Percentiles rank a stretch among this genome's conserved stretches.
Evolutionary conservation across 2,329 filamentous ascomycete genomes (phyloP).

Genomic region (Eutypella sp.): DNA sequence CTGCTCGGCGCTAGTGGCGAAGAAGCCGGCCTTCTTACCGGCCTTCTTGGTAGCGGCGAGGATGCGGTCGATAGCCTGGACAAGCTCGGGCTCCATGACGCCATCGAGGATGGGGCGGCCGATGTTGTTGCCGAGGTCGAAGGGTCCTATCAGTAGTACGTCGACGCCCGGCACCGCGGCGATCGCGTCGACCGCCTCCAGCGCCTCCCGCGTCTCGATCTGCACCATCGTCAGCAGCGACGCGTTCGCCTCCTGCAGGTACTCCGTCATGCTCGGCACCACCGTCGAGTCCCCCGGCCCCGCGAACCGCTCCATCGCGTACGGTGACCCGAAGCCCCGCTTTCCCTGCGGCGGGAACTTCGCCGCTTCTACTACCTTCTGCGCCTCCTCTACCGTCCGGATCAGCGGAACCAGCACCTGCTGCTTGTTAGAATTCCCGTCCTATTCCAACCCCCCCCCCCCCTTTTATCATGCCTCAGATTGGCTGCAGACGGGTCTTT

Average conservation of each 20-base stretch:
- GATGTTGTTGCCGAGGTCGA: conserved; percentile 61
- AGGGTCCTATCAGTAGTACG: conserved; percentile 61
- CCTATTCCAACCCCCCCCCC: not conserved
- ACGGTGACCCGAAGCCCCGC: conserved; percentile 52
- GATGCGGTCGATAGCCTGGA: conserved; percentile 54
- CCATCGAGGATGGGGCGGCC: conserved; percentile 57
- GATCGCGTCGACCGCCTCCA: conserved; percentile 57
- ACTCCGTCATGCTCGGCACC: conserved; percentile 48
- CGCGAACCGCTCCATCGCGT: conserved; percentile 48
- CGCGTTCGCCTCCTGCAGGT: conserved; percentile 52
- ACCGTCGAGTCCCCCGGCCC: too few relatives aligned
- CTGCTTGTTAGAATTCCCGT: conserved; percentile 3
- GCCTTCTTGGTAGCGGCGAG: conserved; percentile 53
- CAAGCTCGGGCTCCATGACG: conserved; percentile 53
- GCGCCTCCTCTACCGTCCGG: conserved; percentile 48
- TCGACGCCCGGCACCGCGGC: conserved; percentile 56
- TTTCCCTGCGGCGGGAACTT: conserved; percentile 53
- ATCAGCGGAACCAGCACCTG: conserved; percentile 50
- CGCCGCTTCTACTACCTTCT: conserved; percentile 42
- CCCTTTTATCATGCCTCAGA: not conserved
- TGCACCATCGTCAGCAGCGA: conserved; percentile 61
- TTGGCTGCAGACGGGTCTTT: not conserved
- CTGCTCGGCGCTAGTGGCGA: conserved; percentile 51
- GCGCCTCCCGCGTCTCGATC: conserved; percentile 61
- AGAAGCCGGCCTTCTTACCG: conserved; percentile 63